Percentiles rank a stretch among this genome's conserved stretches.
Evolutionary conservation across 495 filamentous ascomycete species (phyloP).

Genomic region (Penicillium roqueforti): DNA sequence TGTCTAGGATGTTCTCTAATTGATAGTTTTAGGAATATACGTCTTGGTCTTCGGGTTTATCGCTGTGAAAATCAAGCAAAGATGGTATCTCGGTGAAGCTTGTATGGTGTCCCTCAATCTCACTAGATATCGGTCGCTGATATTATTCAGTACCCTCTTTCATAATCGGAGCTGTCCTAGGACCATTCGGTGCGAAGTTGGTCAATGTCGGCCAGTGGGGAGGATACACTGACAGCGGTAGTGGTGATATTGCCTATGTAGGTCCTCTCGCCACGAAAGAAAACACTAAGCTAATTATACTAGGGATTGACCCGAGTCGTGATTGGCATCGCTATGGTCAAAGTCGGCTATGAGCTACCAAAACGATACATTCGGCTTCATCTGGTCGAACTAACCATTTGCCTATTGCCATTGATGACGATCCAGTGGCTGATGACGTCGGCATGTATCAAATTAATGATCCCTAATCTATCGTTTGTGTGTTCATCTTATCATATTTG

Average conservation of each 20-base stretch:
- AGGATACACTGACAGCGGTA: slow-evolving; percentile 29
- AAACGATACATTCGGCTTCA: slow-evolving; percentile 32
- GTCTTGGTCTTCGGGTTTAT: slow-evolving; percentile 43
- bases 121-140: slow-evolving; percentile 1
- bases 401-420: slow-evolving; percentile 37
- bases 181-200: slow-evolving; percentile 47
- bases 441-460: slow-evolving; percentile 33
- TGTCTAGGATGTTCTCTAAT: background rate
- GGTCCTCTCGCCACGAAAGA: background rate
- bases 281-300: background rate
- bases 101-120: slow-evolving; percentile 31
- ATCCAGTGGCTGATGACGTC: slow-evolving; percentile 37
- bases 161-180: slow-evolving; percentile 43
- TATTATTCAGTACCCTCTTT: slow-evolving; percentile 46
- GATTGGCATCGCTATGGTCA: slow-evolving; percentile 51
- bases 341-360: slow-evolving; percentile 32
- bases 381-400: slow-evolving; percentile 32
- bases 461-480: slow-evolving; percentile 33
- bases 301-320: slow-evolving; percentile 48
- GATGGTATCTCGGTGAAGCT: slow-evolving; percentile 56
- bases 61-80: slow-evolving; percentile 49
- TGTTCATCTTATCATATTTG: background rate
- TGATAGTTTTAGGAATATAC: slow-evolving; percentile 25
- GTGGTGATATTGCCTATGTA: slow-evolving; percentile 44
- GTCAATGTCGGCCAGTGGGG: slow-evolving; percentile 45